A percentile compares a stretch with the other conserved stretches of the same genome.
Conservation (phyloP, 768 basidiomycete species). For the Tulasnella sp. region DNA sequence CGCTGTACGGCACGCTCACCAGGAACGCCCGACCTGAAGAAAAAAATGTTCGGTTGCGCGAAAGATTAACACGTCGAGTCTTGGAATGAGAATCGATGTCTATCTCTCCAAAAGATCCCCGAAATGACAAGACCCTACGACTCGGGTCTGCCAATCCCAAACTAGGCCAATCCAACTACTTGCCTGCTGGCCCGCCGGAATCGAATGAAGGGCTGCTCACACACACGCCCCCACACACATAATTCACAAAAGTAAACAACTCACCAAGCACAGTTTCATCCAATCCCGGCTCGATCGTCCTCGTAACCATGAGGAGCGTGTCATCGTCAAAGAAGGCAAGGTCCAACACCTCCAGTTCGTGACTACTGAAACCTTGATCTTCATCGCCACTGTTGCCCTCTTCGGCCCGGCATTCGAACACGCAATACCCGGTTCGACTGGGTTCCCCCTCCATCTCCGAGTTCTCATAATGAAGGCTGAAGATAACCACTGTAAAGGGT, state of each 20-base stretch:
- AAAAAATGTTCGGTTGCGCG: neutral
- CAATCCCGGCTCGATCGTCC: conserved; percentile 9
- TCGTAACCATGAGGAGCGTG: conserved; percentile 15
- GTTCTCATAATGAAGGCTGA: conserved; percentile 10
- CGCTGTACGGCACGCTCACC: conserved; percentile 8
- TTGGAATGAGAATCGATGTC: neutral
- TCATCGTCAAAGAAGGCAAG: conserved; percentile 22
- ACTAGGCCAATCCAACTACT: neutral
- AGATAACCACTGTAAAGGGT: conserved; percentile 2
- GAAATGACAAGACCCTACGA: neutral
- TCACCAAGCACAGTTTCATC: conserved; percentile 11
- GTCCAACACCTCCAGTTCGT: conserved; percentile 19
- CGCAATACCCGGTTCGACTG: neutral
- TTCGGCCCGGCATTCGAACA: conserved; percentile 12
- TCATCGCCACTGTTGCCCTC: neutral
- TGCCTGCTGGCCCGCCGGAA: conserved; percentile 1
- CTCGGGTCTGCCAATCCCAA: conserved; percentile 2
- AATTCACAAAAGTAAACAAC: neutral
- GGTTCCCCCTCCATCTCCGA: conserved; percentile 1
- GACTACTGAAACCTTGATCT: neutral
- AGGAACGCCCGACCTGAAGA: conserved; percentile 13
- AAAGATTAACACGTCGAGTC: neutral
- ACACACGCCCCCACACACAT: neutral
- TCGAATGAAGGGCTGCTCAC: neutral
- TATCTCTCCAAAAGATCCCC: conserved; percentile 6